A percentile compares a stretch with the other conserved stretches of the same genome.
Evolutionary conservation across 352 stramenopile genomes (phyloP).

Genomic region (Phytophthora sojae): DNA sequence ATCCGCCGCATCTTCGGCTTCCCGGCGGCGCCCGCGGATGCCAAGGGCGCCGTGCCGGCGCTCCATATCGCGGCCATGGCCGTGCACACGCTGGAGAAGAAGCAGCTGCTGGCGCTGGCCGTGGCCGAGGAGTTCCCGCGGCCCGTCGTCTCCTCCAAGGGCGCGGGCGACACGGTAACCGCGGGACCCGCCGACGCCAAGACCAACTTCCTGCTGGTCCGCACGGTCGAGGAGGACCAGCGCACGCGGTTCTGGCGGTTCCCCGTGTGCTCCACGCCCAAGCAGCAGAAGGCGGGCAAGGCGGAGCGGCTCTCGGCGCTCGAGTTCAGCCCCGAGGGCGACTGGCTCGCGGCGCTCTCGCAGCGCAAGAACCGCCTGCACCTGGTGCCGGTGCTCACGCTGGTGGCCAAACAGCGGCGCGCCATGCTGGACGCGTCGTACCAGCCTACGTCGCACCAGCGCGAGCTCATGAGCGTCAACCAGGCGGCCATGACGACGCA

Average conservation of each 20-base stretch:
- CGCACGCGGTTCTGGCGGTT: constrained; percentile 75
- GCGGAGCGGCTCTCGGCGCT: constrained; percentile 71
- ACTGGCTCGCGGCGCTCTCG: constrained; percentile 85
- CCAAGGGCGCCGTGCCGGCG: constrained; percentile 6
- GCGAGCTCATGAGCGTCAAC: constrained; percentile 77
- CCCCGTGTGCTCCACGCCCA: constrained; percentile 66
- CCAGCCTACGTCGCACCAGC: constrained; percentile 55
- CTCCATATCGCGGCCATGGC: constrained; percentile 68
- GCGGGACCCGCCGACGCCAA: constrained; percentile 34
- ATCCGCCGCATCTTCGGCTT: constrained; percentile 75
- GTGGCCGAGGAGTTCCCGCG: constrained; percentile 37
- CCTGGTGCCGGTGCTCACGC: constrained; percentile 68
- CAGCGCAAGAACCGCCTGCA: constrained; percentile 82
- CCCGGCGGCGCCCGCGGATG: background rate
- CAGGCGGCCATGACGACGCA: constrained; percentile 81
- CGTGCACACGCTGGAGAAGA: constrained; percentile 74
- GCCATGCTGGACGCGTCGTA: constrained; percentile 66
- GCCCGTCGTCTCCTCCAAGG: background rate
- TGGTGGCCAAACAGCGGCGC: constrained; percentile 67
- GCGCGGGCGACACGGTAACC: background rate
- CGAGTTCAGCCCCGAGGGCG: constrained; percentile 85
- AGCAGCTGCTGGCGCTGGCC: constrained; percentile 77
- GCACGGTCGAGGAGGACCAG: constrained; percentile 82
- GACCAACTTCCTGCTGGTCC: constrained; percentile 68
- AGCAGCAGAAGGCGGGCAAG: constrained; percentile 59